Base-by-base conservation (phyloP, 352 stramenopile genomes). In the Phytopythium boreale region DNA sequence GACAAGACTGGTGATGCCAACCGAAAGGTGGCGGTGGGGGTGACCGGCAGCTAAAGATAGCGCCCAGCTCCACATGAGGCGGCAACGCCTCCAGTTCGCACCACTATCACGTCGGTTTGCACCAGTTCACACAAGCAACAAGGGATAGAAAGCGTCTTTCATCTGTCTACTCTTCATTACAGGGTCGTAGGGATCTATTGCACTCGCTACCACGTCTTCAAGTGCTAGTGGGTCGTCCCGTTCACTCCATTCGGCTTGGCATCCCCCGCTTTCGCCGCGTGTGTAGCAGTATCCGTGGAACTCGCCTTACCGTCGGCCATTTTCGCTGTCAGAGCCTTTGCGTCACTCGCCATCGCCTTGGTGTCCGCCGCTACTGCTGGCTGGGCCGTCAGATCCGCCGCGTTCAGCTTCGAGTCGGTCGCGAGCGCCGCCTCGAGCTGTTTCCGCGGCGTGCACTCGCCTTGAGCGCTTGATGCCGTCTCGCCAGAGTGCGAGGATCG, bases 371-470 rank as follows among this genome's bases (percentile, higher is more conserved):
- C n/a, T 5, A 15, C 19, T 5, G 26, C 2, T 14, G 27, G 29
- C 19, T 22, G 4, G 17, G 19, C 20, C 2, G 3, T 24, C 29
- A 9, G 11, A 12, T 58, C 51, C 2, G 15, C 36, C 12, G 51
- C 7, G 56, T 89, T 89, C 20, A 87, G 53, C 31, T 68, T 66
- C 24, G 68, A 74, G 43, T 89, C 80, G 10, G 76, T 82, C 9
- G 69, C 70, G 67, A 80, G 83, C 8, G 80, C 80, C 0, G 74
- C 68, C 55, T 77, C 79, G 19, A 88, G 70, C 31, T 74, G 69
- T 62, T 89, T 87, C 10, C 78, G 68, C 22, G 78, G 80, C 17
- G 82, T 89, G 36, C 77, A 86, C 20, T 79, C 46, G 49, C 61
- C 68, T 56, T 67, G 37, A 34, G 66, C 39, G 1, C 26, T 53